Evolutionary conservation across 2,329 filamentous ascomycete species (phyloP), one percentile per base, ranked within the genome.

Genomic region (Fusarium setosum): DNA sequence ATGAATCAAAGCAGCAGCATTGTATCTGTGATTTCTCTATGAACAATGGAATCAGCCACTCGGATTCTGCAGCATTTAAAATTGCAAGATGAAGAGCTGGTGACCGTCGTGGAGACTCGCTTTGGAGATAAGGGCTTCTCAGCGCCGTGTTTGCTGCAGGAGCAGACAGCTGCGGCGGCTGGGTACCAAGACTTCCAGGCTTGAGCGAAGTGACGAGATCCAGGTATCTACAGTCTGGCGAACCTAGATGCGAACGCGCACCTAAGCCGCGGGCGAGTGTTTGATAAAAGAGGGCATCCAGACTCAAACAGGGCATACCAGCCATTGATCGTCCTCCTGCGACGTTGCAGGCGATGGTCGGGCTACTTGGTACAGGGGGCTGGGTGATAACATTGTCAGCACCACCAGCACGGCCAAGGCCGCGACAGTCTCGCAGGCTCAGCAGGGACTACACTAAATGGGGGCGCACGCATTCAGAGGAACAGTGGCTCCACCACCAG

Each of bases 11-110:
- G 56, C 65, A 64, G 67, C 71, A 67, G 61, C 69, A 64, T 68
- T 73, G 71, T 73, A 73, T 73, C 65, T 66, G 71, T 73, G 71
- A 73, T 70, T 71, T 72, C 65, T 68, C 66, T 70, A 70, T 73
- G 64, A 71, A 69, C 65, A 64, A 65, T 67, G 71, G 65, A 64
- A 63, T 48, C 69, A 63, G 65, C 53, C 59, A 68, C 63, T 65
- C 56, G 57, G 57, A 65, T 24, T 62, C 63, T 69, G 47, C 71
- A 70, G 53, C 70, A 61, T 72, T 71, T 71, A 71, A 61, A 73
- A 73, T 73, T 73, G 71, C 71, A 51, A 70, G 69, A 68, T 58
- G 61, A 65, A 45, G 67, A 61, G 67, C 56, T 65, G 69, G 70
- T 63, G 58, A 57, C 66, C 59, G 55, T 60, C 63, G 51, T 59